Evolutionary conservation across 2,329 filamentous ascomycete species (phyloP).

Genomic region (Aspergillus persii): DNA sequence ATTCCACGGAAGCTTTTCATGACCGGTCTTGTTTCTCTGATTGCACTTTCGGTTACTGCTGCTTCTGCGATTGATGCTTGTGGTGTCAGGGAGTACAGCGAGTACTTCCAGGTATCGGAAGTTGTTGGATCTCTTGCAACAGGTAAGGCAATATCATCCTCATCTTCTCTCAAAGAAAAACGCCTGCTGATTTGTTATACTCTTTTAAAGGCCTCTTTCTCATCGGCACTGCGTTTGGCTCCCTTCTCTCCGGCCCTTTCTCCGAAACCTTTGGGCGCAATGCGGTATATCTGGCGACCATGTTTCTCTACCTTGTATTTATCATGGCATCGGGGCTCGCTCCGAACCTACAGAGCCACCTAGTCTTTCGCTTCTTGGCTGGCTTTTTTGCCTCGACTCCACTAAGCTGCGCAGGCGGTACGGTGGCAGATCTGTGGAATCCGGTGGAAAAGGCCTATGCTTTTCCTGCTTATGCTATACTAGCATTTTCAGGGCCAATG

Average conservation of each 20-base stretch:
- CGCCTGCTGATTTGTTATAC: background rate
- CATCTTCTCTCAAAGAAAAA: background rate
- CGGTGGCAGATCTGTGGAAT: constrained; percentile 47
- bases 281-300: constrained; percentile 48
- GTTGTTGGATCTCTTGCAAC: constrained; percentile 53
- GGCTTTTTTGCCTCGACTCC: constrained; percentile 49
- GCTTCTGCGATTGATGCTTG: constrained; percentile 55
- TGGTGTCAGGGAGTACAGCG: constrained; percentile 45
- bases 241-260: constrained; percentile 49
- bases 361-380: constrained; percentile 51
- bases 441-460: constrained; percentile 48
- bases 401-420: constrained; percentile 46
- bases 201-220: constrained; percentile 20
- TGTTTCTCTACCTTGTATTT: constrained; percentile 48
- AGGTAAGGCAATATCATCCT: constrained; percentile 18
- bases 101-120: constrained; percentile 48
- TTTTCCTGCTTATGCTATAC: constrained; percentile 52
- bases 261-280: constrained; percentile 51
- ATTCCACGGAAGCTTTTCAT: constrained; percentile 32
- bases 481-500: constrained; percentile 37
- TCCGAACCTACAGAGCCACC: constrained; percentile 48
- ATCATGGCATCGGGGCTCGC: constrained; percentile 49
- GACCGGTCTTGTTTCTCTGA: constrained; percentile 46
- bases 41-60: constrained; percentile 51
- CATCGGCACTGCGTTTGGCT: constrained; percentile 49